phyloP scores from a whole-genome alignment of 345 rosid species.

The Rhizophora mangle region DNA sequence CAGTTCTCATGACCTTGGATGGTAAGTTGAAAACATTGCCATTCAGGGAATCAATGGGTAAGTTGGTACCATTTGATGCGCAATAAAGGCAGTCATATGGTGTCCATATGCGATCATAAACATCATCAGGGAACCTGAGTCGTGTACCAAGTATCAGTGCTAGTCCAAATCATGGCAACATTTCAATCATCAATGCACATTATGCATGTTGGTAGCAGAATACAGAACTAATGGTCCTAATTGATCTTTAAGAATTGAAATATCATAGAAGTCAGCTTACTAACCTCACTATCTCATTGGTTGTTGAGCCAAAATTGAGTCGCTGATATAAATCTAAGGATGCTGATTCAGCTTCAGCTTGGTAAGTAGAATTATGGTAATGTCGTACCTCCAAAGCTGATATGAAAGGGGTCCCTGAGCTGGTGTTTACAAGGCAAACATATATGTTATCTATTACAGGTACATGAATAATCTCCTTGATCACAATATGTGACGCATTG shows the following conservation, averaged over 20 bases:
- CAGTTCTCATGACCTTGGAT: constrained; percentile 31
- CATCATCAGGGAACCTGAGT: constrained; percentile 24
- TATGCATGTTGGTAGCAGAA: too few relatives aligned
- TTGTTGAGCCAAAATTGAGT: constrained; percentile 31
- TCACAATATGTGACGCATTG: constrained; percentile 27
- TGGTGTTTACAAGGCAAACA: constrained; percentile 32
- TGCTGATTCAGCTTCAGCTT: not conserved
- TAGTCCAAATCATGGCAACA: not conserved
- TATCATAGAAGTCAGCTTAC: not conserved
- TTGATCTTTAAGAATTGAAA: too few relatives aligned
- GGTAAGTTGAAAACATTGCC: constrained; percentile 19
- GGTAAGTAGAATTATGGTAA: constrained; percentile 22
- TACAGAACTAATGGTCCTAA: too few relatives aligned
- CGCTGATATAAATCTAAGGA: constrained; percentile 1
- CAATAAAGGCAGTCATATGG: constrained; percentile 19
- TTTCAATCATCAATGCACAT: too few relatives aligned
- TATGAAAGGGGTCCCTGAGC: constrained; percentile 32
- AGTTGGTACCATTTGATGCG: not conserved
- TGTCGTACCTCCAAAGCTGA: constrained; percentile 34
- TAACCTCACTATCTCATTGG: constrained; percentile 26
- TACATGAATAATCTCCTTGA: constrained; percentile 30
- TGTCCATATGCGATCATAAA: constrained; percentile 33
- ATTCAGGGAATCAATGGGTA: constrained; percentile 11
- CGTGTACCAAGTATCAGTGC: not conserved
- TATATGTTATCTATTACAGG: constrained; percentile 19